Percentiles rank a stretch among this genome's conserved stretches.
These are phyloP conservation scores for Coelastrella sp. DNA, from an alignment of 139 green algal species.

Conservation along the genomic window DNA sequence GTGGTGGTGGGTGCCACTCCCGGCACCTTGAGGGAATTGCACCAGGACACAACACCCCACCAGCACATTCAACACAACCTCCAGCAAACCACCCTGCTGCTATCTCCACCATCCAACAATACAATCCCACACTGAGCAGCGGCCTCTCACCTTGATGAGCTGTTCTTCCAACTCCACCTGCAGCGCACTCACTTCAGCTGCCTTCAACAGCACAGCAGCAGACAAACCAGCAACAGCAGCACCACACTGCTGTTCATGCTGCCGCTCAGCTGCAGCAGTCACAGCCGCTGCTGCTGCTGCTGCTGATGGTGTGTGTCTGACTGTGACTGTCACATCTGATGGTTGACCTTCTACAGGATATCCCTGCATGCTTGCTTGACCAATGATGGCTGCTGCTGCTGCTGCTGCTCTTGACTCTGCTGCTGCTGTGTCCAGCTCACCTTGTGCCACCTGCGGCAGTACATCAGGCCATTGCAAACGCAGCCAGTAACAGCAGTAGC, in stretches of 20 bases:
- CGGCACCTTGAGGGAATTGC: not conserved
- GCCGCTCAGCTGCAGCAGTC: not conserved
- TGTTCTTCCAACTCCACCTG: not conserved
- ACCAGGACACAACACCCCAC: not conserved
- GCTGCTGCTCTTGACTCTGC: not conserved
- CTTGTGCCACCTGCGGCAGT: not conserved
- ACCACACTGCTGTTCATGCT: not conserved
- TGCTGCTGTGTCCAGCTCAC: not conserved
- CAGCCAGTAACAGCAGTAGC: no score
- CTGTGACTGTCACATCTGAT: not conserved
- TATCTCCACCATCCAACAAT: not conserved
- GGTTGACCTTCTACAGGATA: not conserved
- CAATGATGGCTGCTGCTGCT: slow-evolving; percentile 1
- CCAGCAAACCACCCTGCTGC: not conserved
- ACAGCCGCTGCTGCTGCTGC: slow-evolving; percentile 20
- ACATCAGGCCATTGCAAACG: no score
- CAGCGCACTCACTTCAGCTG: not conserved
- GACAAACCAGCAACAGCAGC: not conserved
- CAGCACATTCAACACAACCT: not conserved
- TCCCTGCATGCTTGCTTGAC: not conserved
- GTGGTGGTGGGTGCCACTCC: no score
- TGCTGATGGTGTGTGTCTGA: not conserved
- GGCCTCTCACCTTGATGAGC: not conserved
- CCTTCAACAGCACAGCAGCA: not conserved
- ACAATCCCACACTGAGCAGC: not conserved